These are phyloP conservation scores for Heliosperma pusillum DNA, from an alignment of 148 eudicot genomes.

Conservation along the genomic window DNA sequence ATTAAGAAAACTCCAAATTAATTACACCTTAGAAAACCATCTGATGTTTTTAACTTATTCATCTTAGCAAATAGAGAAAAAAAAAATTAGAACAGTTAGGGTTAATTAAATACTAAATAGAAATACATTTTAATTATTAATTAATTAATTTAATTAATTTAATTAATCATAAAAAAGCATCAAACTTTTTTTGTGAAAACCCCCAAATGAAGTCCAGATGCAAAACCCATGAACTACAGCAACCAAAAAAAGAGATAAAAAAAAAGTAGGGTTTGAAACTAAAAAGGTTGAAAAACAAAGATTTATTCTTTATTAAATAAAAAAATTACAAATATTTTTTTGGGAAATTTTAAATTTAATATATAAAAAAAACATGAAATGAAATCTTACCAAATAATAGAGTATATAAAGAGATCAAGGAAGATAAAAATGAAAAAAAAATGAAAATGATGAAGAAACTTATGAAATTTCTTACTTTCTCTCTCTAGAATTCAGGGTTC, in stretches of 20 bases:
- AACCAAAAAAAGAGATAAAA: background rate
- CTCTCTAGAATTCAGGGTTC: constrained; percentile 8
- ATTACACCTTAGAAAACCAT: constrained; percentile 7
- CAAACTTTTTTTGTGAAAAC: constrained; percentile 5
- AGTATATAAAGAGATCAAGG: constrained; percentile 25
- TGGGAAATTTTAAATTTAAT: background rate
- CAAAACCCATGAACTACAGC: constrained; percentile 8
- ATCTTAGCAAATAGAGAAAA: constrained; percentile 2
- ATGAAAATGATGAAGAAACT: no score
- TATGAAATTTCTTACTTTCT: constrained; percentile 7
- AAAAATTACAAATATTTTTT: constrained; percentile 13
- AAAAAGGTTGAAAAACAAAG: no score
- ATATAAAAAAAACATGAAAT: background rate
- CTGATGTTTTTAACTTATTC: background rate
- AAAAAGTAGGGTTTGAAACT: background rate
- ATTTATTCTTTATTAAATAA: background rate
- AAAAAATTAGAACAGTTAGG: background rate
- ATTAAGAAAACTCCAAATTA: constrained; percentile 4
- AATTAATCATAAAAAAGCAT: background rate
- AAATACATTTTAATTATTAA: background rate
- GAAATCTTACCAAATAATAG: constrained; percentile 20
- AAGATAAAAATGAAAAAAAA: background rate
- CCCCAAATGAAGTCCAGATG: background rate
- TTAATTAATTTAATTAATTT: background rate
- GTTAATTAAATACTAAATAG: no score